Conservation (phyloP, 2,329 filamentous ascomycete species). For the Metarhizium sp. region DNA sequence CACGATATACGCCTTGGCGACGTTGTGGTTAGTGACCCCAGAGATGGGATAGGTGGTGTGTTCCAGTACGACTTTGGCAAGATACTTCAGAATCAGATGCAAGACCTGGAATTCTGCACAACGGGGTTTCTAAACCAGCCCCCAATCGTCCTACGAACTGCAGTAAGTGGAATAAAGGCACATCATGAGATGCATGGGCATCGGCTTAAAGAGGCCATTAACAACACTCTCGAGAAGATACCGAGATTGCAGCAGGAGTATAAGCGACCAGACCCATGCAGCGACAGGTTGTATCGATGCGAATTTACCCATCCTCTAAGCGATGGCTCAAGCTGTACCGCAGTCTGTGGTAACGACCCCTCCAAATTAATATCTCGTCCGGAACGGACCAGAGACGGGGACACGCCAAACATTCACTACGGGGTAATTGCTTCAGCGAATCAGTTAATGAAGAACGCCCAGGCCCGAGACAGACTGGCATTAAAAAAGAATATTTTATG, state of each 20-base stretch:
- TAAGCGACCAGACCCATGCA: slow-evolving; percentile 3
- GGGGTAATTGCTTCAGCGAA: slow-evolving; percentile 7
- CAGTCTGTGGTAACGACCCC: slow-evolving; percentile 2
- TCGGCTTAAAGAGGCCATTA: neutral
- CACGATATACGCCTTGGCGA: slow-evolving; percentile 25
- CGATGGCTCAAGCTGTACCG: slow-evolving; percentile 5
- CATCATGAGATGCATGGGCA: neutral
- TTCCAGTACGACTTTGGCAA: slow-evolving; percentile 15
- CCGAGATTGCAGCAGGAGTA: slow-evolving; percentile 8
- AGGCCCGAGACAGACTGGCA: neutral
- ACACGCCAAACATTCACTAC: slow-evolving; percentile 10
- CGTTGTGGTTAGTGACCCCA: slow-evolving; percentile 11
- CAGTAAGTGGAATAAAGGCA: neutral
- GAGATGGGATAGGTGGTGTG: slow-evolving; percentile 9
- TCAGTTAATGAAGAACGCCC: slow-evolving; percentile 11
- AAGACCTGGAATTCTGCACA: slow-evolving; percentile 8
- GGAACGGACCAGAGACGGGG: neutral
- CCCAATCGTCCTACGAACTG: too few relatives aligned
- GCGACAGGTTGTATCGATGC: slow-evolving; percentile 7
- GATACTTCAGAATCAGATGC: slow-evolving; percentile 6
- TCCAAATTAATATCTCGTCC: slow-evolving; percentile 1
- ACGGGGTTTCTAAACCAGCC: neutral
- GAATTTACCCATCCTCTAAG: slow-evolving; percentile 2
- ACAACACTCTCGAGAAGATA: neutral
- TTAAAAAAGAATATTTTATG: too few relatives aligned